phyloP scores from a whole-genome alignment of 176 grass and related monocot species.

The Paspalum notatum region DNA sequence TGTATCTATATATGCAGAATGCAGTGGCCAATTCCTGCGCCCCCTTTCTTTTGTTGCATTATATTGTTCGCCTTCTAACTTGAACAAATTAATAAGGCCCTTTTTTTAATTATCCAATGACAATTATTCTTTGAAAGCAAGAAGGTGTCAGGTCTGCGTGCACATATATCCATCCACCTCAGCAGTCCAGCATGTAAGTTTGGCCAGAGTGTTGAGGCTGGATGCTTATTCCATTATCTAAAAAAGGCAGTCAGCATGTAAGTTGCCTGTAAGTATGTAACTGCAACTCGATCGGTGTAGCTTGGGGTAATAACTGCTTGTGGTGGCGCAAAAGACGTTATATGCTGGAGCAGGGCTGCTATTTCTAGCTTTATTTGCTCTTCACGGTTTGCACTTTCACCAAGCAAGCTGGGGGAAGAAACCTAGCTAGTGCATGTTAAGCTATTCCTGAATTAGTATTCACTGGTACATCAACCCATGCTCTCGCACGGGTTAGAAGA shows the following conservation, averaged over 20 bases:
- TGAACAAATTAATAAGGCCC: not conserved
- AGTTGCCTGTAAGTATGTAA: not conserved
- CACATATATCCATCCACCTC: slow-evolving; percentile 39
- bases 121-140: not conserved
- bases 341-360: slow-evolving; percentile 16
- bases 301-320: slow-evolving; percentile 20
- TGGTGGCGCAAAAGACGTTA: not conserved
- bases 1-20: not conserved
- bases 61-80: slow-evolving; percentile 19
- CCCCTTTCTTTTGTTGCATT: slow-evolving; percentile 28
- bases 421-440: too few species aligned
- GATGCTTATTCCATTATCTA: too few species aligned
- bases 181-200: slow-evolving; percentile 31
- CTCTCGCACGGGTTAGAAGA: too few species aligned
- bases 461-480: too few species aligned
- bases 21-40: slow-evolving; percentile 42
- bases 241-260: slow-evolving; percentile 32
- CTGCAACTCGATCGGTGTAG: slow-evolving; percentile 18
- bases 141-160: slow-evolving; percentile 26
- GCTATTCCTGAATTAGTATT: not conserved
- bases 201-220: too few species aligned
- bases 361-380: slow-evolving; percentile 5
- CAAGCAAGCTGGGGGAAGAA: too few species aligned
- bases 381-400: slow-evolving; percentile 25
- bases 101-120: not conserved